Evolutionary conservation across 257 asterid genomes (phyloP), one percentile per base, ranked within the genome.

Genomic region (Gardenia jasminoides): DNA sequence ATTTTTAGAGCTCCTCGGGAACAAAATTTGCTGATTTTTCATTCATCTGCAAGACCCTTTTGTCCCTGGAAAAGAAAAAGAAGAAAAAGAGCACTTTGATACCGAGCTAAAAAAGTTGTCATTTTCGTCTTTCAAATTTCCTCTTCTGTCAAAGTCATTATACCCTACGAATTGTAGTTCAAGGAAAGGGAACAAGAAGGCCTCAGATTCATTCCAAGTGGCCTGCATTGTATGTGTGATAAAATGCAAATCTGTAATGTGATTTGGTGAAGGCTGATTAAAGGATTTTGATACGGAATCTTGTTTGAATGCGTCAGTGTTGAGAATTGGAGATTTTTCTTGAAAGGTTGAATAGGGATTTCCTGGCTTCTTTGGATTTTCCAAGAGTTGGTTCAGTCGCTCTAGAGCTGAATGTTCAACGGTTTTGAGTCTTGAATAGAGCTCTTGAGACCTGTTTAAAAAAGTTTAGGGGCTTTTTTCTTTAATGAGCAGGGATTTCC

Each of bases 401-500:
- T 76, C 67, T 66, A 8, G 67, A 79, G 86, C 78, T 82, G 85
- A 58, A 83, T 28, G 30, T 30, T 82, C 56, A 59, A 30, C 59
- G 59, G 69, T 72, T 78, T 30, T 54, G 72, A 62, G 69, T 67
- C 68, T 71, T 76, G 62, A 59, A 72, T 69, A 48, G 31, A 84
- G 80, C 39, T 79, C 52, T 59, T 83, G 82, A 75, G 72, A 77
- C 50, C 79, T 24, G 76, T 65, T 56, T 33, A 50, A 68, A 64
- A 3, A 71, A 50, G 74, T 33, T 17, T 81, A 64, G 81, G 75
- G 75, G 72, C 70, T 43, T 80, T 75, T 69, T 83, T 41, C 13
- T 12, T 58, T 43, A 39, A 41, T 81, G 81, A 72, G 80, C 74
- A 84, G 80, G 77, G 80, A 67, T 48, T 83, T 80, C 74, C 70